phyloP scores from a whole-genome alignment of 768 basidiomycete species.

The Artomyces pyxidatus region DNA sequence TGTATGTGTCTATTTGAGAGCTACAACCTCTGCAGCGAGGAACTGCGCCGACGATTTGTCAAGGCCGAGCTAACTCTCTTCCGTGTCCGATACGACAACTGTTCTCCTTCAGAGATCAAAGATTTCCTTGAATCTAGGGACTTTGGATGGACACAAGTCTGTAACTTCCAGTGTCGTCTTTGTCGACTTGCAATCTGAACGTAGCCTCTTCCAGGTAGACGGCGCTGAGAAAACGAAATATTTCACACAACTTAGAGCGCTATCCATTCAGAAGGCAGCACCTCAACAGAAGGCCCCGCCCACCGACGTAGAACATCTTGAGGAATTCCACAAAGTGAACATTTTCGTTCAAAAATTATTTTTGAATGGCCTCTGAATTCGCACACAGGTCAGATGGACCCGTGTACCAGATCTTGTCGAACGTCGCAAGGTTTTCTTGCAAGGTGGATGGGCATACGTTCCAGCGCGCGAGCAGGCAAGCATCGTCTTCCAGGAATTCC shows the following conservation, averaged over 20 bases:
- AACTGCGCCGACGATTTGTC: slow-evolving; percentile 79
- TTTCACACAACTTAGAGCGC: background rate
- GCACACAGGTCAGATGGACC: slow-evolving; percentile 84
- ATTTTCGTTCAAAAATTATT: background rate
- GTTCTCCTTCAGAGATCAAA: slow-evolving; percentile 46
- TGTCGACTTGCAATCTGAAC: too few relatives aligned
- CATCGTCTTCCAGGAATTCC: slow-evolving; percentile 84
- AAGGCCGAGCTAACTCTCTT: slow-evolving; percentile 87
- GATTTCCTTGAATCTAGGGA: slow-evolving; percentile 57
- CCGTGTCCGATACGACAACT: slow-evolving; percentile 67
- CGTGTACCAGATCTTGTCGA: slow-evolving; percentile 90
- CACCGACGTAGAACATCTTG: too few relatives aligned
- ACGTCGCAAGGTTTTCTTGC: slow-evolving; percentile 68
- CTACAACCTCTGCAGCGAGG: slow-evolving; percentile 50
- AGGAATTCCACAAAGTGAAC: slow-evolving; percentile 84
- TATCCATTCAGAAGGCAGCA: slow-evolving; percentile 15
- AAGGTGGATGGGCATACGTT: slow-evolving; percentile 84
- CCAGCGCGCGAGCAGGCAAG: slow-evolving; percentile 69
- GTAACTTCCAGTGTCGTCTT: slow-evolving; percentile 19
- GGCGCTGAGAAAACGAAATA: background rate
- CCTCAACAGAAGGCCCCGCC: too few relatives aligned
- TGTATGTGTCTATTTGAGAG: background rate
- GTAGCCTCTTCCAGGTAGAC: background rate
- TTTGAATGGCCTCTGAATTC: background rate
- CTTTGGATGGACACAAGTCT: slow-evolving; percentile 59